Percentiles rank a stretch among this genome's conserved stretches.
Evolutionary conservation across 2,329 filamentous ascomycete genomes (phyloP).

Genomic region (Aureobasidium pullulans): DNA sequence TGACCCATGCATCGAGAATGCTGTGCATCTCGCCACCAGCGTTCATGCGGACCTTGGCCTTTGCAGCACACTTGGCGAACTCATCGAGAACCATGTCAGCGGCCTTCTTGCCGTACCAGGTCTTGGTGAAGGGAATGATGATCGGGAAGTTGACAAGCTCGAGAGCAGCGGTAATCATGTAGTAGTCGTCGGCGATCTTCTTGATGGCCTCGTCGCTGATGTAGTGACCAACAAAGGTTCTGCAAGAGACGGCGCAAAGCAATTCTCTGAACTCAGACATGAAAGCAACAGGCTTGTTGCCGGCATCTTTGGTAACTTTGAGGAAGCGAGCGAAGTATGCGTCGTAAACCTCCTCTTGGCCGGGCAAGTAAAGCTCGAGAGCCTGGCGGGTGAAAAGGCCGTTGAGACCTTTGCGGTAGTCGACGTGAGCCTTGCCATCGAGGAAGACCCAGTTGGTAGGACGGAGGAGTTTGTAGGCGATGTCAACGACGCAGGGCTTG

Average conservation of each 20-base stretch:
- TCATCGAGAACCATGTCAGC: slow-evolving; percentile 81
- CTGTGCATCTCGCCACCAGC: slow-evolving; percentile 80
- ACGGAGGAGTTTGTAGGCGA: slow-evolving; percentile 86
- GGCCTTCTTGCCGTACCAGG: slow-evolving; percentile 92
- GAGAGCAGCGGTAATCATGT: slow-evolving; percentile 87
- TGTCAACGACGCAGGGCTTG: slow-evolving; percentile 94
- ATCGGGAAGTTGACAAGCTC: slow-evolving; percentile 98
- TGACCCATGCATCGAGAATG: slow-evolving; percentile 93
- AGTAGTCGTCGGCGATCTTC: slow-evolving; percentile 95
- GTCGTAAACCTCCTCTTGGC: slow-evolving; percentile 87
- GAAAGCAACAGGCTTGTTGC: slow-evolving; percentile 71
- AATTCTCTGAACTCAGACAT: slow-evolving; percentile 90
- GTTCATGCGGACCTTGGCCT: slow-evolving; percentile 74
- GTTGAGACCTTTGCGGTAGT: slow-evolving; percentile 95
- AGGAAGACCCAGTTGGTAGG: slow-evolving; percentile 95
- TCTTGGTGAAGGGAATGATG: slow-evolving; percentile 86
- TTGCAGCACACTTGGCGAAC: slow-evolving; percentile 81
- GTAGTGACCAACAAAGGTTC: slow-evolving; percentile 96
- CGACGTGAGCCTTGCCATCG: slow-evolving; percentile 88
- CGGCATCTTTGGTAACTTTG: slow-evolving; percentile 59
- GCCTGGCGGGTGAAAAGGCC: slow-evolving; percentile 87
- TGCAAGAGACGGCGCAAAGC: slow-evolving; percentile 89
- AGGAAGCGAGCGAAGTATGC: slow-evolving; percentile 76
- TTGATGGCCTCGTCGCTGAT: slow-evolving; percentile 84
- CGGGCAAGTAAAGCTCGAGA: slow-evolving; percentile 79